Evolutionary conservation across 192 early-diverging fungal species (phyloP).

Genomic region (Funneliformis mosseae): DNA sequence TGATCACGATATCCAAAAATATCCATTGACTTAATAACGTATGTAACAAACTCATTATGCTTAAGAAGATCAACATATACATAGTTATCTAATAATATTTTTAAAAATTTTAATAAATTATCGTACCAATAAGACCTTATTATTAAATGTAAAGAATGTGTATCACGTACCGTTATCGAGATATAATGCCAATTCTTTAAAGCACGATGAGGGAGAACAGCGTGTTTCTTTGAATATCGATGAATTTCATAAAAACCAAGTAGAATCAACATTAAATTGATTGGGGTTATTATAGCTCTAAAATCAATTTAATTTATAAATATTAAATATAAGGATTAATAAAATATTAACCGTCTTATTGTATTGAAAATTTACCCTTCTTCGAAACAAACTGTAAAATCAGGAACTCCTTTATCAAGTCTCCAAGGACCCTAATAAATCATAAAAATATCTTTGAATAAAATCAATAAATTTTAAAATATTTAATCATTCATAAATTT

Average conservation of each 20-base stretch:
- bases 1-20: slow-evolving; percentile 30
- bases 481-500: slow-evolving; percentile 1
- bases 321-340: not conserved
- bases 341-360: not conserved
- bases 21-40: not conserved
- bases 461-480: not conserved
- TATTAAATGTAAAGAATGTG: not conserved
- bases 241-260: slow-evolving; percentile 20
- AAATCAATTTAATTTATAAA: not conserved
- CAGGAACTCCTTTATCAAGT: slow-evolving; percentile 1
- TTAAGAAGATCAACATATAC: slow-evolving; percentile 27
- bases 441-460: not conserved
- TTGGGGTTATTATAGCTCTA: not conserved
- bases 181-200: slow-evolving; percentile 22
- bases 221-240: not conserved
- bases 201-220: slow-evolving; percentile 12
- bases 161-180: not conserved
- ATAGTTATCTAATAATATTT: slow-evolving; percentile 29
- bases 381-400: slow-evolving; percentile 39
- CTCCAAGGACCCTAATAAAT: slow-evolving; percentile 36
- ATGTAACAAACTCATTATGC: slow-evolving; percentile 2
- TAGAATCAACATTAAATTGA: not conserved
- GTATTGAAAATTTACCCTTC: slow-evolving; percentile 32
- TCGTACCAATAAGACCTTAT: slow-evolving; percentile 19
- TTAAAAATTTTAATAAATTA: too few relatives aligned